Percentiles rank a stretch among this genome's conserved stretches.
Evolutionary conservation across 139 green algal genomes (phyloP).

Genomic region (Tetraselmis chui): DNA sequence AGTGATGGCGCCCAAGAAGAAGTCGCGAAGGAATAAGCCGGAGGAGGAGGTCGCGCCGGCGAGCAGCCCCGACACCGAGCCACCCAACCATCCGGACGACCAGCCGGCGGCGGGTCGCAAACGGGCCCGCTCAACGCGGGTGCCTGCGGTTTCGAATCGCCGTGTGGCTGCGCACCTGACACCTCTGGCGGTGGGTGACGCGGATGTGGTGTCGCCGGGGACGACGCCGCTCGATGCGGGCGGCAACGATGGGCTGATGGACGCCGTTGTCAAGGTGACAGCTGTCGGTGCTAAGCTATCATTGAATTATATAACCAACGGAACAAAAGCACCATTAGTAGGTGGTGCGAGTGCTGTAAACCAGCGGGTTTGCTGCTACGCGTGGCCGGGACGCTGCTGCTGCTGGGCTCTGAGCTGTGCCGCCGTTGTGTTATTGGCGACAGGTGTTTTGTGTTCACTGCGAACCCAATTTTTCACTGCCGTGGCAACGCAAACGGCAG

Average conservation of each 20-base stretch:
- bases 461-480: slow-evolving; percentile 91
- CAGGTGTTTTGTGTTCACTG: not conserved
- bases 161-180: not conserved
- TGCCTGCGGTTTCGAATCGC: not conserved
- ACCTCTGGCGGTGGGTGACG: not conserved
- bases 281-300: no score
- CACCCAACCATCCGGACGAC: not conserved
- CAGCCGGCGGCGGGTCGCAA: not conserved
- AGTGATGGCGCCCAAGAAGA: not conserved
- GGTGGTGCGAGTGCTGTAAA: no score
- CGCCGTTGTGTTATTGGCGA: no score
- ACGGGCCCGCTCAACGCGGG: not conserved
- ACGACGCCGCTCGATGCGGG: not conserved
- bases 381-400: no score
- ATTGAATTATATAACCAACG: no score
- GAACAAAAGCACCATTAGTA: no score
- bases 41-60: not conserved
- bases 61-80: not conserved
- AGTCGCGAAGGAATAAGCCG: no score
- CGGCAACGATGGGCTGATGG: not conserved
- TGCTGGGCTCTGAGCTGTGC: no score
- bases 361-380: no score
- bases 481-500: slow-evolving; percentile 93
- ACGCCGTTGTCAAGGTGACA: not conserved
- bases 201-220: not conserved